Percentiles rank a stretch among this genome's conserved stretches.
These are phyloP conservation scores for Trichoderma gracile DNA, from an alignment of 2,329 filamentous ascomycete genomes.

Conservation along the genomic window DNA sequence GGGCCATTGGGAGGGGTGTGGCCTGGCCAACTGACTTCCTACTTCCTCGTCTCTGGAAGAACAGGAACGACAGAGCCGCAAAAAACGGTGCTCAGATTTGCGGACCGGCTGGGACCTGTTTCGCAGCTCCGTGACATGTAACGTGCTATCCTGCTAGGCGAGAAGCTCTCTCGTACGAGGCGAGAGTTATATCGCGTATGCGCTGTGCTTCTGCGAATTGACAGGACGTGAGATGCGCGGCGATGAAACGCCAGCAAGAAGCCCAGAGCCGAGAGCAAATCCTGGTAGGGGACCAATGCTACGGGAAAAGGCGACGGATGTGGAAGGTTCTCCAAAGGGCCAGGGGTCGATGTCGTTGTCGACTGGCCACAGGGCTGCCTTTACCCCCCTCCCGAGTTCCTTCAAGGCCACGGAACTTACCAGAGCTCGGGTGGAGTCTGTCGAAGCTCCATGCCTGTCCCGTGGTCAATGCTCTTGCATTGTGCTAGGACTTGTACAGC, in stretches of 20 bases:
- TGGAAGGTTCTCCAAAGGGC: slow-evolving; percentile 18
- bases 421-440: neutral
- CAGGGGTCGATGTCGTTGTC: neutral
- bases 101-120: neutral
- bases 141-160: slow-evolving; percentile 14
- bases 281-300: neutral
- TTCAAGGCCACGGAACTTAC: slow-evolving; percentile 20
- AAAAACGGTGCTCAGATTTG: neutral
- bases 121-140: slow-evolving; percentile 17
- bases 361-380: slow-evolving; percentile 18
- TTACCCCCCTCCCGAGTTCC: neutral
- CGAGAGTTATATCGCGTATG: neutral
- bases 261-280: neutral
- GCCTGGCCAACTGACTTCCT: no score
- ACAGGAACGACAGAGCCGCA: no score
- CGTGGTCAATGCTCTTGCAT: no score
- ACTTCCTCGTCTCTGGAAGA: no score
- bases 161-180: slow-evolving; percentile 12
- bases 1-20: no score
- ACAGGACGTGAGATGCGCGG: neutral
- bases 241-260: neutral
- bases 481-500: neutral
- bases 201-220: neutral
- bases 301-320: slow-evolving; percentile 23
- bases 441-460: slow-evolving; percentile 5